Evolutionary conservation across 176 grass and related monocot species (phyloP).

Genomic region (Aechmea fasciata): DNA sequence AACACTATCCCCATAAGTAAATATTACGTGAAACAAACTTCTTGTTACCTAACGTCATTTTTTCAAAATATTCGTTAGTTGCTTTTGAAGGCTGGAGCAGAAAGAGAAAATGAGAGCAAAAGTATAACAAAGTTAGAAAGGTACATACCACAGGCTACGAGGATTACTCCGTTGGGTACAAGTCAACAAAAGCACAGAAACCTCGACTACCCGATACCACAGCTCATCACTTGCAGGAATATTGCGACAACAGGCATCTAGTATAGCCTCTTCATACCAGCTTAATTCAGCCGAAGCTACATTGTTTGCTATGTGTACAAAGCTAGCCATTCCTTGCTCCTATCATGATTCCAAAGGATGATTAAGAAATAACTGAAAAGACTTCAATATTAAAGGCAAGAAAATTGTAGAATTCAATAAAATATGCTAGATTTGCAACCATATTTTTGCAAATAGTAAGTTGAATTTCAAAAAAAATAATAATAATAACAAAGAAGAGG

Average conservation of each 20-base stretch:
- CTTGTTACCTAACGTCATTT: not conserved
- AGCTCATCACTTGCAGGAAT: conserved; percentile 65
- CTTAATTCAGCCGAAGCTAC: conserved; percentile 66
- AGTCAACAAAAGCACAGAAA: conserved; percentile 65
- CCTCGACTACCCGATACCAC: conserved; percentile 55
- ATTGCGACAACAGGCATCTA: conserved; percentile 71
- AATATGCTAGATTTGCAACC: too few species aligned
- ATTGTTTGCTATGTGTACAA: conserved; percentile 65
- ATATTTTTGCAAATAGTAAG: not conserved
- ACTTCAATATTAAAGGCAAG: too few species aligned
- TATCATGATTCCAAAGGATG: conserved; percentile 16
- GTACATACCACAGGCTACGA: conserved; percentile 57
- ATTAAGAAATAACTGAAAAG: not conserved
- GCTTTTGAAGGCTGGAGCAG: not conserved
- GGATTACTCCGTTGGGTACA: conserved; percentile 59
- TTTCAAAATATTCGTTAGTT: not conserved
- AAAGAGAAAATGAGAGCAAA: not conserved
- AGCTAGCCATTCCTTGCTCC: conserved; percentile 68
- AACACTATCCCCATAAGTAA: not conserved
- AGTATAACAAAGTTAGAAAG: not conserved
- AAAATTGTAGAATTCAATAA: too few species aligned
- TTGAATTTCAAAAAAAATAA: not conserved
- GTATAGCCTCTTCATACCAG: conserved; percentile 80
- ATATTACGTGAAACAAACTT: not conserved
- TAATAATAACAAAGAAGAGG: conserved; percentile 8